phyloP scores from a whole-genome alignment of 2,329 filamentous ascomycete species.

The Chaetothyriales sp. region DNA sequence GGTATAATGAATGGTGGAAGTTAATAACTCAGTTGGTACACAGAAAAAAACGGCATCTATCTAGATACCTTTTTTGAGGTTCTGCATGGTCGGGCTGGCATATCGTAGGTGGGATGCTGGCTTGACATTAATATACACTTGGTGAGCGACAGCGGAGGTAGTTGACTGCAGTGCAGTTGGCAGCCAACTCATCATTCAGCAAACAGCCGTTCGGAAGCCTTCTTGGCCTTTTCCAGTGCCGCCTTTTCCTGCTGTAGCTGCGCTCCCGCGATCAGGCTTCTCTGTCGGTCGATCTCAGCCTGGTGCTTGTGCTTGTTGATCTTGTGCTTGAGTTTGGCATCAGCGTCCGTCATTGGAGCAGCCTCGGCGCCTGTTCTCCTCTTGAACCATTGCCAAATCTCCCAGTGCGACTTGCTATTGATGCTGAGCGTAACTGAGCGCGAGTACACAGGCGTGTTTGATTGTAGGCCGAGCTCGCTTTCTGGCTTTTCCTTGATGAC shows the following conservation, averaged over 20 bases:
- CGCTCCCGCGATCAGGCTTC: constrained; percentile 26
- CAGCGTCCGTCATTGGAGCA: constrained; percentile 23
- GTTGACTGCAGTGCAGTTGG: too few species aligned
- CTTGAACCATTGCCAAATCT: constrained; percentile 31
- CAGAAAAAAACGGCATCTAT: not conserved
- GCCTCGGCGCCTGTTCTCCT: constrained; percentile 27
- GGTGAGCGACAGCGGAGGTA: not conserved
- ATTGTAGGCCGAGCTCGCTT: constrained; percentile 12
- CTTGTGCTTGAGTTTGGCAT: constrained; percentile 22
- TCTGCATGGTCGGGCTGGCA: not conserved
- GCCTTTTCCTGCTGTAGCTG: constrained; percentile 31
- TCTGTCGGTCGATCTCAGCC: constrained; percentile 26
- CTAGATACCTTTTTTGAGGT: not conserved
- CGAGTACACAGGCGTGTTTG: constrained; percentile 21
- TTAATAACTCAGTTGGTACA: not conserved
- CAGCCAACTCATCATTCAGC: constrained; percentile 12
- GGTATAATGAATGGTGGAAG: not conserved
- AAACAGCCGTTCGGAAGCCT: constrained; percentile 29
- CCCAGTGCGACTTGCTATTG: constrained; percentile 23
- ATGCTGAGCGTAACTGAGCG: constrained; percentile 15
- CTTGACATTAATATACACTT: not conserved
- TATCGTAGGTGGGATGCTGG: not conserved
- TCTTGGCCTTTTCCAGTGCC: constrained; percentile 29
- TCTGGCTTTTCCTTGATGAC: constrained; percentile 17
- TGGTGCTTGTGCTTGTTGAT: constrained; percentile 23